Conservation (phyloP, 2,329 filamentous ascomycete species). For the Trematosphaeria pertusa region DNA sequence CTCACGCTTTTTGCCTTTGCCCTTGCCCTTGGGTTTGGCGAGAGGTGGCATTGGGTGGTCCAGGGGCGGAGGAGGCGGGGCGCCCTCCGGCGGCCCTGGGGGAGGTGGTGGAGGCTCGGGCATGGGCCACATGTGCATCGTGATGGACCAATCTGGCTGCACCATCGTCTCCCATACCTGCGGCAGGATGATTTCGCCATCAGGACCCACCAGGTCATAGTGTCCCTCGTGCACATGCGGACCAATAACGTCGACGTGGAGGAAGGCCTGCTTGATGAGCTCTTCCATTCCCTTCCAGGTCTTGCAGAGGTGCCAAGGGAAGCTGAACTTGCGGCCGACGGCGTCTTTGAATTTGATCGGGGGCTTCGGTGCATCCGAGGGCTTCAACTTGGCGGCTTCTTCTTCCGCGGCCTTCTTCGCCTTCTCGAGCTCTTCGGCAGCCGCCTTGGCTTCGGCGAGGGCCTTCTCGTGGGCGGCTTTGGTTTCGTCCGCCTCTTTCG, state of each 20-base stretch:
- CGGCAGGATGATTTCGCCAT: slow-evolving; percentile 55
- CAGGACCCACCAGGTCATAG: slow-evolving; percentile 55
- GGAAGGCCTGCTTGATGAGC: slow-evolving; percentile 55
- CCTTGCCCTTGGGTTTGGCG: background rate
- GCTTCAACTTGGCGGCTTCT: slow-evolving; percentile 48
- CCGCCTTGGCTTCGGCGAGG: slow-evolving; percentile 54
- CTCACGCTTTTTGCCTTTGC: slow-evolving; percentile 17
- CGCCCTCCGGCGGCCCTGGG: background rate
- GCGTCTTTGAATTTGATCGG: slow-evolving; percentile 28
- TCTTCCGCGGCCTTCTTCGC: slow-evolving; percentile 56
- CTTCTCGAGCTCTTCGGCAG: slow-evolving; percentile 54
- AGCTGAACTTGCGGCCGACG: slow-evolving; percentile 23
- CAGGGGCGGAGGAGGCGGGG: slow-evolving; percentile 8
- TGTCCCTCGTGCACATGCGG: slow-evolving; percentile 53
- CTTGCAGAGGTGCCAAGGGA: slow-evolving; percentile 24
- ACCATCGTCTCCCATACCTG: slow-evolving; percentile 55
- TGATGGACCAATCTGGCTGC: slow-evolving; percentile 54
- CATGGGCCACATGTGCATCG: slow-evolving; percentile 56
- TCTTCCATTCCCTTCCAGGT: slow-evolving; percentile 50
- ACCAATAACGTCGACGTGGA: slow-evolving; percentile 52
- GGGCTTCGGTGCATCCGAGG: slow-evolving; percentile 54
- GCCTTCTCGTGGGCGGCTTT: slow-evolving; percentile 59
- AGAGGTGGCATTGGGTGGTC: slow-evolving; percentile 3
- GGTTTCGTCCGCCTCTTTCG: slow-evolving; percentile 37
- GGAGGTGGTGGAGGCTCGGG: slow-evolving; percentile 32